Evolutionary conservation across 805 yeast species (phyloP).

Genomic region (Starmera pachycereana): DNA sequence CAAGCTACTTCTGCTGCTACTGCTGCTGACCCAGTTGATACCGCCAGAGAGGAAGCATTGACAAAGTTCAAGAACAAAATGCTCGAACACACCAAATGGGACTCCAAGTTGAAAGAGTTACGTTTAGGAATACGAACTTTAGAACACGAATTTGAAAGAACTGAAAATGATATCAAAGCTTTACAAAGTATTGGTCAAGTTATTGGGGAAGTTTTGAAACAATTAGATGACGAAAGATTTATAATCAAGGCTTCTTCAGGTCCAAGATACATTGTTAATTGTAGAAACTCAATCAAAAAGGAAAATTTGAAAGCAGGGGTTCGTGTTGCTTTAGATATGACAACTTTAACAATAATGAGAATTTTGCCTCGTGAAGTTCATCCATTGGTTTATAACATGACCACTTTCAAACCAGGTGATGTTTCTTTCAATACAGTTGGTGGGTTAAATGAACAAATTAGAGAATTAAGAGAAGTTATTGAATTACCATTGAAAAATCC

Average conservation of each 20-base stretch:
- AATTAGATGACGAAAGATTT: slow-evolving; percentile 86
- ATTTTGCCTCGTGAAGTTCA: slow-evolving; percentile 96
- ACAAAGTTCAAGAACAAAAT: slow-evolving; percentile 73
- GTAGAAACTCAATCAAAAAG: slow-evolving; percentile 85
- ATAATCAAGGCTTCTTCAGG: slow-evolving; percentile 96
- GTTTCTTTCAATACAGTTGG: slow-evolving; percentile 92
- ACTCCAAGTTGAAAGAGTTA: slow-evolving; percentile 76
- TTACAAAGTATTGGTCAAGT: slow-evolving; percentile 95
- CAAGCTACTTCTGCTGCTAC: slow-evolving; percentile 17
- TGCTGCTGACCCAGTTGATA: slow-evolving; percentile 35
- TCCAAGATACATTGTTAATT: slow-evolving; percentile 95
- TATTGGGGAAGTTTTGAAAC: slow-evolving; percentile 94
- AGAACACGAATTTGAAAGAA: slow-evolving; percentile 78
- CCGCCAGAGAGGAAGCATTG: slow-evolving; percentile 71
- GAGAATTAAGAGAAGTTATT: slow-evolving; percentile 95
- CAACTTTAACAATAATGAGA: slow-evolving; percentile 95
- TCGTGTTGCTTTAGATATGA: slow-evolving; percentile 94
- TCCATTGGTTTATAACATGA: slow-evolving; percentile 96
- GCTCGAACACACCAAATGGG: slow-evolving; percentile 91
- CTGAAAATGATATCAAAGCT: slow-evolving; percentile 96
- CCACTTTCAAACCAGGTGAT: slow-evolving; percentile 96
- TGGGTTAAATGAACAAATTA: slow-evolving; percentile 89
- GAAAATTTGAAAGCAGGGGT: slow-evolving; percentile 83
- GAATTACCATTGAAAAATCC: slow-evolving; percentile 96
- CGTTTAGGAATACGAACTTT: slow-evolving; percentile 75